These are phyloP conservation scores for Perkinsus chesapeaki DNA, from an alignment of 169 alveolate species.

Conservation along the genomic window DNA sequence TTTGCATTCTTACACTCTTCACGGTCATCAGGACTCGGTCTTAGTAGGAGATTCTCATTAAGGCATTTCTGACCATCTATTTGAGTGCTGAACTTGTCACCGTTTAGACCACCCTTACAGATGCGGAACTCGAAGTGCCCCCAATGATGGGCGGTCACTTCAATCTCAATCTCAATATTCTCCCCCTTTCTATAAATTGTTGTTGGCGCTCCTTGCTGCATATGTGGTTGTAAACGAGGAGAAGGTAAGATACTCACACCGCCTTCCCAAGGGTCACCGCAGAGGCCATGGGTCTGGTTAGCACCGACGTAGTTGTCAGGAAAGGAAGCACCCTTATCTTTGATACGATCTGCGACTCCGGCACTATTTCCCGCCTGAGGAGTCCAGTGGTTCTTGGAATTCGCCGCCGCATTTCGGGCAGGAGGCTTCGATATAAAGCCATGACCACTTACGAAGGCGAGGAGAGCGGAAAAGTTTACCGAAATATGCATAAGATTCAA, in stretches of 20 bases:
- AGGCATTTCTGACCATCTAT: not conserved
- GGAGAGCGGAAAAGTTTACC: not conserved
- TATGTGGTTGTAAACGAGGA: not conserved
- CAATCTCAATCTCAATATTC: not conserved
- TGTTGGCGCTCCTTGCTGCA: not conserved
- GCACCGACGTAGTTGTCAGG: not conserved
- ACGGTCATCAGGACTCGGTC: not conserved
- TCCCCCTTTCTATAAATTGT: not conserved
- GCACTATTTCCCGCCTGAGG: not conserved
- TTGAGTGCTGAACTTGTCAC: not conserved
- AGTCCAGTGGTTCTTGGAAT: not conserved
- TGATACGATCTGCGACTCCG: not conserved
- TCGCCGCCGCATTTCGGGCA: not conserved
- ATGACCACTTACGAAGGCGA: not conserved
- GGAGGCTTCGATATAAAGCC: not conserved
- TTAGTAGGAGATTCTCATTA: not conserved
- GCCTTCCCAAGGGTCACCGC: not conserved
- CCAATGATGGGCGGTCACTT: not conserved
- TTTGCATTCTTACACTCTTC: not conserved
- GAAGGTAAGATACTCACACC: not conserved
- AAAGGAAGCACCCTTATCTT: not conserved
- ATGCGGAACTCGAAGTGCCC: not conserved
- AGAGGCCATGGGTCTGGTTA: not conserved
- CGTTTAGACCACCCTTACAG: not conserved
- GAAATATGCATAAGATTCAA: not conserved